Evolutionary conservation across 2,329 filamentous ascomycete genomes (phyloP).

Genomic region (Emergomyces pasteurianus): DNA sequence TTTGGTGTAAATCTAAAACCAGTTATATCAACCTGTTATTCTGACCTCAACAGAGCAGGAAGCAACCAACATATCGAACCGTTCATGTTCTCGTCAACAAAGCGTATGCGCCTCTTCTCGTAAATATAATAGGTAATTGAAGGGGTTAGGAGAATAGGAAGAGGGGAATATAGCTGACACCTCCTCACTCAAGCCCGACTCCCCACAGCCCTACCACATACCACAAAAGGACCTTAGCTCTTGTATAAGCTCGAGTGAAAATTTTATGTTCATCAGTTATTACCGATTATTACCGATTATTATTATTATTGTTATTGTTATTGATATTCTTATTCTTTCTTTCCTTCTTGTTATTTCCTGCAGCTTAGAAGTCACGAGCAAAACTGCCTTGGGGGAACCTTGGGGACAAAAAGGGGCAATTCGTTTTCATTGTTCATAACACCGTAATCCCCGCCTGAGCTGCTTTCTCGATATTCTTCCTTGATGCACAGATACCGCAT

Average conservation of each 20-base stretch:
- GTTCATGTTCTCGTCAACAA: not conserved
- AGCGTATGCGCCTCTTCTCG: not conserved
- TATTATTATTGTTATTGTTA: not conserved
- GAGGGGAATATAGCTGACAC: not conserved
- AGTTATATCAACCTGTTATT: not conserved
- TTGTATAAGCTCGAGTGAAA: not conserved
- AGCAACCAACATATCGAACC: not conserved
- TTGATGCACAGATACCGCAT: slow-evolving; percentile 28
- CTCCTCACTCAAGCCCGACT: too few species aligned
- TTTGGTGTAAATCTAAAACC: not conserved
- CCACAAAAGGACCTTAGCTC: not conserved
- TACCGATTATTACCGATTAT: not conserved
- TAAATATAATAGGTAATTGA: not conserved
- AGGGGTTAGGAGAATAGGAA: not conserved
- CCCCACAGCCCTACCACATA: too few species aligned
- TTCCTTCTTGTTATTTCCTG: not conserved
- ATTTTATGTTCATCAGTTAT: not conserved
- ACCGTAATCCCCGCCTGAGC: not conserved
- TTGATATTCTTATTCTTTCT: not conserved
- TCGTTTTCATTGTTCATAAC: not conserved
- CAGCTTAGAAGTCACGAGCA: too few species aligned
- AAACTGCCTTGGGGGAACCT: too few species aligned
- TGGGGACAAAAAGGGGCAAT: too few species aligned
- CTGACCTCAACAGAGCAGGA: not conserved
- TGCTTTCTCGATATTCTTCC: slow-evolving; percentile 21